Evolutionary conservation across 2,329 filamentous ascomycete species (phyloP), one percentile per base, ranked within the genome.

Genomic region (Aureobasidium zeae): DNA sequence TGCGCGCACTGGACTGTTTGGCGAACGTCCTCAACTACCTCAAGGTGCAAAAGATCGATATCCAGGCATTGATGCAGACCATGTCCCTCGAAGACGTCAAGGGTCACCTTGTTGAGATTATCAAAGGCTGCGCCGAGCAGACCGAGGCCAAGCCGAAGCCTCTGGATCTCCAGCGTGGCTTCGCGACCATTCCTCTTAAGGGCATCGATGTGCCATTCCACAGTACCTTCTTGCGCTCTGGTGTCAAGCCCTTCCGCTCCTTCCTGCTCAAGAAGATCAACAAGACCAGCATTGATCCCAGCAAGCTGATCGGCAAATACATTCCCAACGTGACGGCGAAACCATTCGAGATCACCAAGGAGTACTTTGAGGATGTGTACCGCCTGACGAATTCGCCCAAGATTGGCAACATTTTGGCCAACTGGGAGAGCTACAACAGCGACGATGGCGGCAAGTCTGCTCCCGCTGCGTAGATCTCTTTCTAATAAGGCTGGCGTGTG

Each of bases 211-310:
- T 96, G 60, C 91, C 91, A 32, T 98, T 98, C 85, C 91, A 98
- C 75, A 91, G 84, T 55, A 98, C 91, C 13, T 98, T 98, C 75
- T 70, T 98, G 68, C 85, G 93, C 45, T 94, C 87, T 28, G 93
- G 91, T 57, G 91, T 98, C 65, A 98, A 98, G 75, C 91, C 93
- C 34, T 98, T 98, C 86, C 79, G 91, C 53, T 89, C 82, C 32
- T 98, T 98, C 78, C 67, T 98, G 62, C 81, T 96, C 56, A 98
- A 96, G 84, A 98, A 98, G 78, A 96, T 98, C 71, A 87, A 96
- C 76, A 94, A 94, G 79, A 95, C 88, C 17, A 93, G 85, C 43
- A 96, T 98, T 63, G 91, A 98, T 63, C 91, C 91, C 4, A 83
- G 85, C 63, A 96, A 96, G 74, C 70, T 98, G 58, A 76, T 98